Evolutionary conservation across 441 rosid genomes (phyloP).

Genomic region (Rhodomyrtus psidioides): DNA sequence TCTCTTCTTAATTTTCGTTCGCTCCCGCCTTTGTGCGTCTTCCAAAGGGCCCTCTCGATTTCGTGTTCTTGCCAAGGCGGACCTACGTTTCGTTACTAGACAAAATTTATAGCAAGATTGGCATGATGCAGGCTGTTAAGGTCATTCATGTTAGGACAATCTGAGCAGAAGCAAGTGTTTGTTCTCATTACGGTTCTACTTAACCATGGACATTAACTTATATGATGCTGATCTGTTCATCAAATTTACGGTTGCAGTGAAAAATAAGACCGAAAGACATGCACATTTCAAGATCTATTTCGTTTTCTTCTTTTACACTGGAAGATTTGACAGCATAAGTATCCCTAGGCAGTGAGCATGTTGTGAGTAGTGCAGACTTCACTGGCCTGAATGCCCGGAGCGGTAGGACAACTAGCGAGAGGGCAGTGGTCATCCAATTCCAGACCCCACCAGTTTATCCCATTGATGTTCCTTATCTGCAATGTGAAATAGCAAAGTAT

Average conservation of each 20-base stretch:
- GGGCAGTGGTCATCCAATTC: conserved; percentile 35
- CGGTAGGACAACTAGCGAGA: conserved; percentile 35
- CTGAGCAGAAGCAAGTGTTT: neutral
- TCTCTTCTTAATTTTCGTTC: too few relatives aligned
- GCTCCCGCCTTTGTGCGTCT: too few relatives aligned
- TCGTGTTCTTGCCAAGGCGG: neutral
- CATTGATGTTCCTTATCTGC: conserved; percentile 14
- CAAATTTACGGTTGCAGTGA: neutral
- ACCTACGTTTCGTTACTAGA: neutral
- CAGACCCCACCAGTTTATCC: conserved; percentile 40
- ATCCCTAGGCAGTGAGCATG: neutral
- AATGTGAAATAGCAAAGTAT: conserved; percentile 24
- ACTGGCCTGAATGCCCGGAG: neutral
- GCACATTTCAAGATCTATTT: neutral
- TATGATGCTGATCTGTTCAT: neutral
- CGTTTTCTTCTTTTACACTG: neutral
- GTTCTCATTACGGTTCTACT: neutral
- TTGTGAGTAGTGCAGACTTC: neutral
- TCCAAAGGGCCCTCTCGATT: too few relatives aligned
- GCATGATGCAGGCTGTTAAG: neutral
- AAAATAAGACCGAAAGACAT: neutral
- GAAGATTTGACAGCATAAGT: neutral
- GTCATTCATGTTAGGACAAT: neutral
- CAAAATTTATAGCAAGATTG: neutral
- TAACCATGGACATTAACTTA: neutral